Percentiles rank a stretch among this genome's conserved stretches.
These are phyloP conservation scores for Podospora conica DNA, from an alignment of 495 filamentous ascomycete species.

Conservation along the genomic window DNA sequence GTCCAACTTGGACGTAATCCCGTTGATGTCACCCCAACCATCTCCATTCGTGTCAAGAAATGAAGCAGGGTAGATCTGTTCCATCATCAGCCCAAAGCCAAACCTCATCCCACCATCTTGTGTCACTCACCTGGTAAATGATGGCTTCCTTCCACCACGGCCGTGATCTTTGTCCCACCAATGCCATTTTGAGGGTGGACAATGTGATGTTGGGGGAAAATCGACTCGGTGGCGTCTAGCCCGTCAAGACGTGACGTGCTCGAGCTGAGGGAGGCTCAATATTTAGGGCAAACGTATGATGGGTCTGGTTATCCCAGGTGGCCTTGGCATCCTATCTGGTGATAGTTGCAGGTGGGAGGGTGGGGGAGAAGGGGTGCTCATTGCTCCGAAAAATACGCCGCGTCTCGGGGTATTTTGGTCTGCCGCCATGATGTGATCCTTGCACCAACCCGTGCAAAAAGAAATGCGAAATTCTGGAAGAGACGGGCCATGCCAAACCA, in stretches of 20 bases:
- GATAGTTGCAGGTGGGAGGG: neutral
- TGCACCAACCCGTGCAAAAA: neutral
- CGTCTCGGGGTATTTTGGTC: neutral
- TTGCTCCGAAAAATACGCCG: neutral
- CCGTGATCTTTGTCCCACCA: neutral
- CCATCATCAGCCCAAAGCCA: neutral
- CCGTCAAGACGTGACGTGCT: neutral
- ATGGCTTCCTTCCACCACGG: conserved; percentile 1
- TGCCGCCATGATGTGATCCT: neutral
- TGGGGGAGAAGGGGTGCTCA: neutral
- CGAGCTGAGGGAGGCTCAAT: neutral
- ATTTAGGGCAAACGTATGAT: neutral
- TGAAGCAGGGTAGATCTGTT: neutral
- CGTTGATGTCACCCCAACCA: conserved; percentile 9
- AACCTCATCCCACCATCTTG: neutral
- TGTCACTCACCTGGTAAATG: neutral
- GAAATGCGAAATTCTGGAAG: neutral
- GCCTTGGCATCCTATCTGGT: neutral
- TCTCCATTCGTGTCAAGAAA: conserved; percentile 9
- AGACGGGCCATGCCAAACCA: neutral
- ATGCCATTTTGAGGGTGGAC: neutral
- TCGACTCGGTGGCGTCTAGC: neutral
- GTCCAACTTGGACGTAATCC: conserved; percentile 8
- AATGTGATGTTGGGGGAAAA: neutral
- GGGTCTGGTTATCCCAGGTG: neutral